Percentiles rank a stretch among this genome's conserved stretches.
Conservation (phyloP, 2,329 filamentous ascomycete species). For the Coniochaeta pulveracea region DNA sequence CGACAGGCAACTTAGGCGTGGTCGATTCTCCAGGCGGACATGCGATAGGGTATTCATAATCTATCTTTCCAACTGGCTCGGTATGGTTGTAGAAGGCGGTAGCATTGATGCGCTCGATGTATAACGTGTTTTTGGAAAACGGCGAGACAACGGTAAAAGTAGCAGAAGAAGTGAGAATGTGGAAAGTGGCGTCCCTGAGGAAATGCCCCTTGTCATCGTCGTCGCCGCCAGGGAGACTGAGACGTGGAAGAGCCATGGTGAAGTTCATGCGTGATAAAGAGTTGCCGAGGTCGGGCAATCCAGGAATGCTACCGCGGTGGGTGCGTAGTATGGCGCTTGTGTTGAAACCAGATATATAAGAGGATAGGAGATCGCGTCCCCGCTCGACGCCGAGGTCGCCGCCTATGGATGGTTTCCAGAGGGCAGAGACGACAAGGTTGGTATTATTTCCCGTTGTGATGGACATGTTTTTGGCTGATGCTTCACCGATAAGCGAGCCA, state of each 20-base stretch:
- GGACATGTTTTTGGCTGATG: slow-evolving; percentile 51
- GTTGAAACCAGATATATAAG: slow-evolving; percentile 82
- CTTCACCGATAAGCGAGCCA: slow-evolving; percentile 63
- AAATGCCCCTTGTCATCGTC: slow-evolving; percentile 49
- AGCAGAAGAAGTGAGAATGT: slow-evolving; percentile 77
- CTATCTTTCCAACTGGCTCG: slow-evolving; percentile 65
- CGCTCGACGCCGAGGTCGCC: slow-evolving; percentile 49
- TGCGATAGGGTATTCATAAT: slow-evolving; percentile 62
- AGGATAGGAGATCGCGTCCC: slow-evolving; percentile 66
- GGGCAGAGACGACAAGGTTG: slow-evolving; percentile 53
- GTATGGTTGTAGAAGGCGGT: slow-evolving; percentile 77
- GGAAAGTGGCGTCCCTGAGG: slow-evolving; percentile 76
- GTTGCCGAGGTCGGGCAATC: slow-evolving; percentile 58
- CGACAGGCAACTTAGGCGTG: slow-evolving; percentile 70
- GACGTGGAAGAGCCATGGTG: slow-evolving; percentile 57
- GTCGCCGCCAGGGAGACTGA: slow-evolving; percentile 43
- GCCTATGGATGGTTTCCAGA: slow-evolving; percentile 63
- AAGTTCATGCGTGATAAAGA: slow-evolving; percentile 63
- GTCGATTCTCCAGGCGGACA: slow-evolving; percentile 63
- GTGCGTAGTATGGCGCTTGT: slow-evolving; percentile 65
- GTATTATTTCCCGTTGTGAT: slow-evolving; percentile 62
- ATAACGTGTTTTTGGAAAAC: slow-evolving; percentile 58
- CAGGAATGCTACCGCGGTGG: slow-evolving; percentile 62
- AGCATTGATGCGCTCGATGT: slow-evolving; percentile 70
- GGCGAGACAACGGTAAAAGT: slow-evolving; percentile 77